Evolutionary conservation across 768 basidiomycete genomes (phyloP).

Genomic region (Neoboletus magnificus): DNA sequence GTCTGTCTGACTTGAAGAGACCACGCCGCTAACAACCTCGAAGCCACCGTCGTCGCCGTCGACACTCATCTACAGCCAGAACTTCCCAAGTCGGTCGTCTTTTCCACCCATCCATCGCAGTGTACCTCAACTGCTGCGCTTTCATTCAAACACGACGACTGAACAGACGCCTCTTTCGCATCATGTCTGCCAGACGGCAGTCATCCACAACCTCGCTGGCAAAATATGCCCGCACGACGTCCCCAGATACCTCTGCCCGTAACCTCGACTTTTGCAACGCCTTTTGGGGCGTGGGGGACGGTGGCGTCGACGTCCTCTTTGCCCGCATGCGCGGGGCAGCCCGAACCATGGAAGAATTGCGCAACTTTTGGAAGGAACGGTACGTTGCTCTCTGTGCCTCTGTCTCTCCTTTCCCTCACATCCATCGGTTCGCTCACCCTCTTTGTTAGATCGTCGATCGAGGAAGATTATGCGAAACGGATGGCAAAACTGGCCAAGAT

Average conservation of each 20-base stretch:
- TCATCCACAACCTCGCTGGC: conserved; percentile 79
- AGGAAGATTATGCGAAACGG: conserved; percentile 93
- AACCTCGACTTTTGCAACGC: conserved; percentile 92
- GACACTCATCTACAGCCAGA: neutral
- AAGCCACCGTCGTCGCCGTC: neutral
- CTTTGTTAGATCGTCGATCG: conserved; percentile 68
- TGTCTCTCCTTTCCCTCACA: neutral
- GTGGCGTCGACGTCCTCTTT: conserved; percentile 87
- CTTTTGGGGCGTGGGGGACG: conserved; percentile 89
- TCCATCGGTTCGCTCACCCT: conserved; percentile 1
- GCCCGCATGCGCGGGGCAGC: conserved; percentile 83
- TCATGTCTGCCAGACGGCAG: conserved; percentile 75
- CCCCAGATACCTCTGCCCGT: conserved; percentile 41
- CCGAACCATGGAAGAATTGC: conserved; percentile 86
- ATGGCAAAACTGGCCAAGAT: conserved; percentile 75
- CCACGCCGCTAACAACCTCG: conserved; percentile 7
- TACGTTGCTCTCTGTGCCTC: conserved; percentile 34
- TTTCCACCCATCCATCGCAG: neutral
- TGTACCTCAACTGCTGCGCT: conserved; percentile 19
- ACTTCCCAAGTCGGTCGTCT: neutral
- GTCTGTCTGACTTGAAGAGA: neutral
- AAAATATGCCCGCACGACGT: conserved; percentile 57
- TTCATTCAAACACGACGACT: conserved; percentile 14
- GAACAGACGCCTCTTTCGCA: conserved; percentile 12
- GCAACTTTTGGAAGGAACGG: conserved; percentile 93